Conservation (phyloP, 2,329 filamentous ascomycete species). For the Magnaporthiopsis poae region DNA sequence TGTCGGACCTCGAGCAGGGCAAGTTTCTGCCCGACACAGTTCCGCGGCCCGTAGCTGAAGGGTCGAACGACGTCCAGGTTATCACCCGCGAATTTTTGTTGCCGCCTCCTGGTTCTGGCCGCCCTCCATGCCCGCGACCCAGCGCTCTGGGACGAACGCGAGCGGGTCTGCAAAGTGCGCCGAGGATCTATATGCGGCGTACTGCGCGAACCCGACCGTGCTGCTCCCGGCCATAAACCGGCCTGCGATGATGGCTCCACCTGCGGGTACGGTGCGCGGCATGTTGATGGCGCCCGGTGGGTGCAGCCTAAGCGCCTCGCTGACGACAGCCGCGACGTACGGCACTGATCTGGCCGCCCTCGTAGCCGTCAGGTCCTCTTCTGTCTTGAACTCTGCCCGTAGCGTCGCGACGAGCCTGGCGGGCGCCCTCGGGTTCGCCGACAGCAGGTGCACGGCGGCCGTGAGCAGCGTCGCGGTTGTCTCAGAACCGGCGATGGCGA, state of each 20-base stretch:
- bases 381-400: slow-evolving; percentile 16
- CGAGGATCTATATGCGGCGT: slow-evolving; percentile 16
- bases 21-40: slow-evolving; percentile 1
- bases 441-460: slow-evolving; percentile 20
- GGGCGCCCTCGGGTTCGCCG: slow-evolving; percentile 16
- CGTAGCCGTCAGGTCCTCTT: slow-evolving; percentile 17
- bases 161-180: slow-evolving; percentile 19
- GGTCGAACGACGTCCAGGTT: not conserved
- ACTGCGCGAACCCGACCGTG: slow-evolving; percentile 23
- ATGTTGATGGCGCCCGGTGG: slow-evolving; percentile 12
- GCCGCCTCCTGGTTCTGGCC: not conserved
- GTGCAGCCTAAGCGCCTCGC: slow-evolving; percentile 12
- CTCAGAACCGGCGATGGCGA: slow-evolving; percentile 31
- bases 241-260: slow-evolving; percentile 22
- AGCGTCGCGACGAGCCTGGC: slow-evolving; percentile 18
- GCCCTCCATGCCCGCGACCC: slow-evolving; percentile 19
- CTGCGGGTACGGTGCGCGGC: slow-evolving; percentile 20
- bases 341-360: slow-evolving; percentile 10
- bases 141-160: slow-evolving; percentile 24
- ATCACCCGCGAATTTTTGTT: not conserved
- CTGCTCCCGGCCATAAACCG: slow-evolving; percentile 26
- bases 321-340: slow-evolving; percentile 13
- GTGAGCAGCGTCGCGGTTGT: slow-evolving; percentile 34
- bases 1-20: not conserved
- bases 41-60: not conserved